Conservation (phyloP, 2,329 filamentous ascomycete species). For the Stachybotrys echinatus region DNA sequence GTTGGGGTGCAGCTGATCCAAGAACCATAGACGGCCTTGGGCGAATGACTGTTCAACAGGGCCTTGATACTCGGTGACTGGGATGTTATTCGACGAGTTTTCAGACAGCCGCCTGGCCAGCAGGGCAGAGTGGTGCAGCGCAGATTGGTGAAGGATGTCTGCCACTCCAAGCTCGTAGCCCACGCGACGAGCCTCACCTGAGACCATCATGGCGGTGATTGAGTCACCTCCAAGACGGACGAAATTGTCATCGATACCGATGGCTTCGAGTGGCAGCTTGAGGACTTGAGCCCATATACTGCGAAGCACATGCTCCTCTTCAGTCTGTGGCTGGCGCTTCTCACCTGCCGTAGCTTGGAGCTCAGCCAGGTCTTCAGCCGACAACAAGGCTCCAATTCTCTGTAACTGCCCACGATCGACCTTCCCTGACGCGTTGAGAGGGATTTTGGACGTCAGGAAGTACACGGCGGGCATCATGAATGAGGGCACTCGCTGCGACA, state of each 20-base stretch:
- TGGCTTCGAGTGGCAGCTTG: background rate
- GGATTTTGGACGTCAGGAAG: background rate
- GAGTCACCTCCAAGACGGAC: constrained; percentile 21
- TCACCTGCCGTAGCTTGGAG: constrained; percentile 11
- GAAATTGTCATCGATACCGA: constrained; percentile 12
- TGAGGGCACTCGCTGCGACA: background rate
- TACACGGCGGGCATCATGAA: constrained; percentile 1
- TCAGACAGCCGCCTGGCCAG: background rate
- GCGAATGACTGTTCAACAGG: constrained; percentile 9
- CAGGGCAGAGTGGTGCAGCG: too few species aligned
- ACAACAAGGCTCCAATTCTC: constrained; percentile 29
- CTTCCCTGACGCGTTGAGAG: constrained; percentile 25
- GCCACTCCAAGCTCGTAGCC: background rate
- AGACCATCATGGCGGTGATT: constrained; percentile 13
- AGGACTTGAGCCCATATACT: too few species aligned
- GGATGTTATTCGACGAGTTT: background rate
- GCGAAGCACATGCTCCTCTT: background rate
- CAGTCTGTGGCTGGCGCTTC: background rate
- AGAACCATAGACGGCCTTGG: constrained; percentile 12
- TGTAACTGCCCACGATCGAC: constrained; percentile 34
- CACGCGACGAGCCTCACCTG: background rate
- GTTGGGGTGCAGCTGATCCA: constrained; percentile 11
- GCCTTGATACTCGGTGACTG: background rate
- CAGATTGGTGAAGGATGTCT: background rate
- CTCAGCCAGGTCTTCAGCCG: constrained; percentile 26